A percentile compares a stretch with the other conserved stretches of the same genome.
These are phyloP conservation scores for Haematococcus sp. DNA, from an alignment of 139 green algal species.

Conservation along the genomic window DNA sequence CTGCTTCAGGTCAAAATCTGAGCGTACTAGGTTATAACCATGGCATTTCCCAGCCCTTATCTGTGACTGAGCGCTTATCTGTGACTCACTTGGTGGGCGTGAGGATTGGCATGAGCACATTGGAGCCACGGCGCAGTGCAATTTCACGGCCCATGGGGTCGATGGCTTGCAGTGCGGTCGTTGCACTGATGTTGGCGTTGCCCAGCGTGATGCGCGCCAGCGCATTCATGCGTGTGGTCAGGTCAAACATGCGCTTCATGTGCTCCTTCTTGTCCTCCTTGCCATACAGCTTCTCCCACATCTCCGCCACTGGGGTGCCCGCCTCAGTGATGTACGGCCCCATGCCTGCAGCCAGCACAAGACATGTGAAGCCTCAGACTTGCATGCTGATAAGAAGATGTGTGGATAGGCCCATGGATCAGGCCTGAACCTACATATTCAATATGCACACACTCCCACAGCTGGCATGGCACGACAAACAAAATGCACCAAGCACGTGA, in stretches of 20 bases:
- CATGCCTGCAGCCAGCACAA: conserved; percentile 28
- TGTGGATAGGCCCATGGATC: too few species aligned
- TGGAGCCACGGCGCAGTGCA: conserved; percentile 55
- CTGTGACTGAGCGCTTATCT: too few species aligned
- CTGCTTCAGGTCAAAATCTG: neutral
- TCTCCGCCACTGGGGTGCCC: conserved; percentile 48
- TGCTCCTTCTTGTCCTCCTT: conserved; percentile 49
- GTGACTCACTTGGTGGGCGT: conserved; percentile 63
- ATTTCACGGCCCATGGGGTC: conserved; percentile 64
- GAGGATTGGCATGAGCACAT: conserved; percentile 73
- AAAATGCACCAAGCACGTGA: too few species aligned
- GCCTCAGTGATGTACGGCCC: conserved; percentile 51
- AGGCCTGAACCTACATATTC: too few species aligned
- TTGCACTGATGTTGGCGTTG: conserved; percentile 64
- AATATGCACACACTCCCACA: too few species aligned
- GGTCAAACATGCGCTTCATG: conserved; percentile 63
- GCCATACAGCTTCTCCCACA: conserved; percentile 42
- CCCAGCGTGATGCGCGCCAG: conserved; percentile 57
- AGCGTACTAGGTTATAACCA: too few species aligned
- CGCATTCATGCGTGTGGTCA: conserved; percentile 68
- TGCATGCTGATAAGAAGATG: too few species aligned
- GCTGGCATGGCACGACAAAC: too few species aligned
- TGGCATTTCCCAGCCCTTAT: too few species aligned
- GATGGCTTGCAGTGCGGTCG: conserved; percentile 63
- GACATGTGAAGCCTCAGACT: neutral